A percentile compares a stretch with the other conserved stretches of the same genome.
phyloP scores from a whole-genome alignment of 2,329 filamentous ascomycete species.

The Trichoderma breve region DNA sequence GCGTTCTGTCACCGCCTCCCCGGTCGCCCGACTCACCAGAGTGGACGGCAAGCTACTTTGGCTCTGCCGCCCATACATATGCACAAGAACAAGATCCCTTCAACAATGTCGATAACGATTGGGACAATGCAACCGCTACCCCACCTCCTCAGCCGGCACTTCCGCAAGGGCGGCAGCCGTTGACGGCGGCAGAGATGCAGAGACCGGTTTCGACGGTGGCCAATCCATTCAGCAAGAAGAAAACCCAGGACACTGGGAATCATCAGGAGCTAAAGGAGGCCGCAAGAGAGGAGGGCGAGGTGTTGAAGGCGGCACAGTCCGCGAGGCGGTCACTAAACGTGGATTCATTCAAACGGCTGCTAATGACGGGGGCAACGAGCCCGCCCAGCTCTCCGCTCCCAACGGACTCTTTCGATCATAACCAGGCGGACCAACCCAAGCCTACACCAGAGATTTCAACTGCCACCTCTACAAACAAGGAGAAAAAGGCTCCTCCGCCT shows the following conservation, averaged over 20 bases:
- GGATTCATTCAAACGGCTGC: conserved; percentile 71
- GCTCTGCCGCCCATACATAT: conserved; percentile 11
- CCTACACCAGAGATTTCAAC: neutral
- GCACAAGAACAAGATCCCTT: conserved; percentile 34
- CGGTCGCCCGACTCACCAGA: conserved; percentile 54
- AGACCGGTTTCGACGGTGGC: conserved; percentile 27
- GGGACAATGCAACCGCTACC: conserved; percentile 28
- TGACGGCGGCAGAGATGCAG: conserved; percentile 1
- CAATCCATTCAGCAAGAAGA: conserved; percentile 56
- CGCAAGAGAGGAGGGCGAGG: conserved; percentile 32
- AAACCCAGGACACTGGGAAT: conserved; percentile 47
- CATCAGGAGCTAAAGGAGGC: conserved; percentile 33
- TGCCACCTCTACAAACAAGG: conserved; percentile 2
- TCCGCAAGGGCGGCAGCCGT: conserved; percentile 11
- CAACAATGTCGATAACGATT: conserved; percentile 31
- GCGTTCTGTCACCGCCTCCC: conserved; percentile 63
- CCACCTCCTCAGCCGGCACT: conserved; percentile 24
- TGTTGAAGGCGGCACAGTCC: conserved; percentile 34
- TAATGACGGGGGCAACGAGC: conserved; percentile 68
- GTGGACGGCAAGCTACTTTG: conserved; percentile 29
- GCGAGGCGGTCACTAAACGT: conserved; percentile 62
- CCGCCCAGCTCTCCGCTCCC: conserved; percentile 16
- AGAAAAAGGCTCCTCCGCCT: conserved; percentile 67
- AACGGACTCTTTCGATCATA: conserved; percentile 13
- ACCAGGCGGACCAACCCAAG: neutral